Evolutionary conservation across 2,329 filamentous ascomycete species (phyloP).

Genomic region (Talaromyces islandicus): DNA sequence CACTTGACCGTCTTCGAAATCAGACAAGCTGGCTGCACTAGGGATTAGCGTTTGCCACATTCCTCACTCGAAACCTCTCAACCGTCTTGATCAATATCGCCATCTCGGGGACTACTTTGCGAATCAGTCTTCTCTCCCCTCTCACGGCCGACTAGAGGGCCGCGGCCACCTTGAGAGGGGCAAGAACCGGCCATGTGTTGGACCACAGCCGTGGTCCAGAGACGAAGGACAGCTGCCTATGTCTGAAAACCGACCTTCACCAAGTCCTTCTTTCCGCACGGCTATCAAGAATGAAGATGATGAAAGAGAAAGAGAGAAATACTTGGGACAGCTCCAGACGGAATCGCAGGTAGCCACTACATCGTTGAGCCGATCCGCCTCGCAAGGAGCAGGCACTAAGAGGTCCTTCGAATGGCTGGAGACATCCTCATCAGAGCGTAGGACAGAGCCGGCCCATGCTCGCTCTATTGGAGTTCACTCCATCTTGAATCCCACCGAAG

Average conservation of each 20-base stretch:
- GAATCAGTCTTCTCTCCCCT: conserved; percentile 28
- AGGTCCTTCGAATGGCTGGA: conserved; percentile 31
- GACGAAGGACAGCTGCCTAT: conserved; percentile 31
- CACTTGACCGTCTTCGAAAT: background rate
- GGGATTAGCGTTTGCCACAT: conserved; percentile 30
- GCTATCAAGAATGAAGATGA: conserved; percentile 15
- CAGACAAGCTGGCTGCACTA: conserved; percentile 36
- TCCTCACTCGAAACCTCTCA: conserved; percentile 26
- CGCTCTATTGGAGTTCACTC: conserved; percentile 36
- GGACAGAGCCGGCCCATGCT: conserved; percentile 23
- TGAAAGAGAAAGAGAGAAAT: conserved; percentile 1
- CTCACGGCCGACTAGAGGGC: conserved; percentile 29
- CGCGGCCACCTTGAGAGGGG: conserved; percentile 31
- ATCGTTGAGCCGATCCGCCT: background rate
- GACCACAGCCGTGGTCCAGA: conserved; percentile 18
- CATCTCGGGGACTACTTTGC: conserved; percentile 21
- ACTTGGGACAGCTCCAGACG: background rate
- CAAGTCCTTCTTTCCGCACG: conserved; percentile 20
- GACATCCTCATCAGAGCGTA: conserved; percentile 30
- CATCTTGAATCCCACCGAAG: conserved; percentile 33
- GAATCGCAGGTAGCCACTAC: conserved; percentile 18
- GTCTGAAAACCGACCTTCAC: conserved; percentile 30
- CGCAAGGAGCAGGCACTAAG: conserved; percentile 16
- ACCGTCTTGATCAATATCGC: conserved; percentile 25
- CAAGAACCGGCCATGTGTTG: conserved; percentile 34